phyloP scores from a whole-genome alignment of 257 asterid genomes.

The Vinca minor region DNA sequence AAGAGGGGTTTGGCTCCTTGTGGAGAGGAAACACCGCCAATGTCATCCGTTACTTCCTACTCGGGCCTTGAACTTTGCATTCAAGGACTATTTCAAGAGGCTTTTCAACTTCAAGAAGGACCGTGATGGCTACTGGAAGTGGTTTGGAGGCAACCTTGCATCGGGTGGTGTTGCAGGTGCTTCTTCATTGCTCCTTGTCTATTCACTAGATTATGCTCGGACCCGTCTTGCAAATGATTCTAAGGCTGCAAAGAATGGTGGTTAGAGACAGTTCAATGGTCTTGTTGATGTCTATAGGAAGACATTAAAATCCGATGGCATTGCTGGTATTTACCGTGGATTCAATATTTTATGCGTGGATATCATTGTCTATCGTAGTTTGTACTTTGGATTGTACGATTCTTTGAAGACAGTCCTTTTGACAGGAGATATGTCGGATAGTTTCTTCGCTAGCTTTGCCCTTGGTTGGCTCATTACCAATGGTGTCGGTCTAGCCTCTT shows the following conservation, averaged over 20 bases:
- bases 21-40: slow-evolving; percentile 91
- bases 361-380: no score
- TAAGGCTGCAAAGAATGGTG: slow-evolving; percentile 87
- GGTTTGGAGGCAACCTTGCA: slow-evolving; percentile 88
- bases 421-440: no score
- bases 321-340: slow-evolving; percentile 92
- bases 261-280: slow-evolving; percentile 83
- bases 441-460: no score
- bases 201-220: slow-evolving; percentile 88
- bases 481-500: no score
- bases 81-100: no score
- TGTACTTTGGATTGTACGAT: slow-evolving; percentile 80
- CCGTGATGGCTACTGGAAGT: no score
- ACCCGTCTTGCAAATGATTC: slow-evolving; percentile 90
- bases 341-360: slow-evolving; percentile 87
- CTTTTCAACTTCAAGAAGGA: no score
- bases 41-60: slow-evolving; percentile 89
- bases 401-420: no score
- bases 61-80: slow-evolving; percentile 94
- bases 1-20: no score
- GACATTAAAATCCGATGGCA: slow-evolving; percentile 60
- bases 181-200: slow-evolving; percentile 71
- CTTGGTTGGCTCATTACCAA: no score
- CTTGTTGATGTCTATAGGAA: slow-evolving; percentile 69
- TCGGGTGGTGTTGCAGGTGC: slow-evolving; percentile 98